A percentile compares a stretch with the other conserved stretches of the same genome.
These are phyloP conservation scores for Protomyces inundatus DNA, from an alignment of 1,139 yeast species.

Conservation along the genomic window DNA sequence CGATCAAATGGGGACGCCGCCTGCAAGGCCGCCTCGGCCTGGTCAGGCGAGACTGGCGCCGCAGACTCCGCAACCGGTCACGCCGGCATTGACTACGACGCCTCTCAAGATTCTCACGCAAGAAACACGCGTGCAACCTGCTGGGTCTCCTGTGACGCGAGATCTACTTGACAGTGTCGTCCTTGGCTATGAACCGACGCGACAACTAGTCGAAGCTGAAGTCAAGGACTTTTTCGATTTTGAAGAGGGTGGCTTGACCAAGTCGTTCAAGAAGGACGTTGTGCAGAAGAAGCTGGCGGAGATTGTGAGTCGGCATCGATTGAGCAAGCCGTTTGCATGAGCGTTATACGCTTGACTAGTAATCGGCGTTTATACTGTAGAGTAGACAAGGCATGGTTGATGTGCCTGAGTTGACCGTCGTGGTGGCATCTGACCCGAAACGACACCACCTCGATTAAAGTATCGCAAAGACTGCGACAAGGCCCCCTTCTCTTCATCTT, in stretches of 20 bases:
- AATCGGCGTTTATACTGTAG: too few relatives aligned
- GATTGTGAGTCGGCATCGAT: conserved; percentile 6
- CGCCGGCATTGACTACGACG: neutral
- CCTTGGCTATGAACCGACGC: conserved; percentile 5
- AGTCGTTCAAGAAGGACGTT: conserved; percentile 12
- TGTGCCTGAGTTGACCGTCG: too few relatives aligned
- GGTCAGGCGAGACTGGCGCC: neutral
- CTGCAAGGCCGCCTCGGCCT: neutral
- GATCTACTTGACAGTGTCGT: conserved; percentile 3
- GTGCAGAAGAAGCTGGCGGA: conserved; percentile 12
- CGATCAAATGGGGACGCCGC: neutral
- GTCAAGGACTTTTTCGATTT: conserved; percentile 15
- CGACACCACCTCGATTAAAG: too few relatives aligned
- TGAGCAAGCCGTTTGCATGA: neutral
- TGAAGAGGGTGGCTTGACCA: conserved; percentile 8
- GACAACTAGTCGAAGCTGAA: conserved; percentile 2
- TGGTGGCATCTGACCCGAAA: too few relatives aligned
- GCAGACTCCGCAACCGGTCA: neutral
- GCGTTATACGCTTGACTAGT: too few relatives aligned
- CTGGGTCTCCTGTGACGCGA: conserved; percentile 6
- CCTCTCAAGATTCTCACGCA: neutral
- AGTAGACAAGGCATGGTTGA: too few relatives aligned
- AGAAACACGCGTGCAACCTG: conserved; percentile 1
- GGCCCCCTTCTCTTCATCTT: too few relatives aligned
- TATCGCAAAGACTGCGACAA: too few relatives aligned